These are phyloP conservation scores for Chrysopogon serrulatus DNA, from an alignment of 176 grass and related monocot genomes.

Conservation along the genomic window DNA sequence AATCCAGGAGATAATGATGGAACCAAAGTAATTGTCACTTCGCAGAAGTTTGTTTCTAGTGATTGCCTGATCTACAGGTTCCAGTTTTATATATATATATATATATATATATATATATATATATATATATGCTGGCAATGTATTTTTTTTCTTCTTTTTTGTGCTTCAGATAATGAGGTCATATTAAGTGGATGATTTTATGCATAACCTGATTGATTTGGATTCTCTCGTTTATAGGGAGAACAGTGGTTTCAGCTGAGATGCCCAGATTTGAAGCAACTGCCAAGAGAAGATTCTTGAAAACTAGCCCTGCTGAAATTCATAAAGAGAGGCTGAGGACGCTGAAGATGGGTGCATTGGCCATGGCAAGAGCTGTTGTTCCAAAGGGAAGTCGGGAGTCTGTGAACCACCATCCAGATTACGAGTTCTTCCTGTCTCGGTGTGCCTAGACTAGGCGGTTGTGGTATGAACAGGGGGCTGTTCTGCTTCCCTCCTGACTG, in stretches of 20 bases:
- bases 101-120: neutral
- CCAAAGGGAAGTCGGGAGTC: conserved; percentile 31
- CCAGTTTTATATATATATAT: neutral
- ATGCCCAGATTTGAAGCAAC: conserved; percentile 19
- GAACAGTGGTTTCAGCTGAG: conserved; percentile 63
- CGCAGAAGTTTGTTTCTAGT: neutral
- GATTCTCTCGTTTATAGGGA: conserved; percentile 38
- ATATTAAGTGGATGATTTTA: neutral
- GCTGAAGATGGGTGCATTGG: conserved; percentile 51
- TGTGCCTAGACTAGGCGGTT: conserved; percentile 26
- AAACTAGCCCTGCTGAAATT: conserved; percentile 26
- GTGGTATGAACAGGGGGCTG: neutral
- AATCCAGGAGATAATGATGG: neutral
- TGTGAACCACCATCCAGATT: conserved; percentile 64
- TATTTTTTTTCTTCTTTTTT: neutral
- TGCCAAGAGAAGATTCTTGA: neutral
- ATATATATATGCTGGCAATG: neutral
- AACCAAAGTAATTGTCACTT: neutral
- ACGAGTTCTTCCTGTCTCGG: conserved; percentile 68
- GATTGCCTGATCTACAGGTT: neutral
- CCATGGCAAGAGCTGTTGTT: conserved; percentile 51
- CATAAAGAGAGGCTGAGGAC: conserved; percentile 58
- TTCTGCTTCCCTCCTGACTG: neutral
- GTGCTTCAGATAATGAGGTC: neutral
- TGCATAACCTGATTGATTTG: neutral